Conservation (phyloP, 2,329 filamentous ascomycete genomes). For the Daldinia eschscholtzii region DNA sequence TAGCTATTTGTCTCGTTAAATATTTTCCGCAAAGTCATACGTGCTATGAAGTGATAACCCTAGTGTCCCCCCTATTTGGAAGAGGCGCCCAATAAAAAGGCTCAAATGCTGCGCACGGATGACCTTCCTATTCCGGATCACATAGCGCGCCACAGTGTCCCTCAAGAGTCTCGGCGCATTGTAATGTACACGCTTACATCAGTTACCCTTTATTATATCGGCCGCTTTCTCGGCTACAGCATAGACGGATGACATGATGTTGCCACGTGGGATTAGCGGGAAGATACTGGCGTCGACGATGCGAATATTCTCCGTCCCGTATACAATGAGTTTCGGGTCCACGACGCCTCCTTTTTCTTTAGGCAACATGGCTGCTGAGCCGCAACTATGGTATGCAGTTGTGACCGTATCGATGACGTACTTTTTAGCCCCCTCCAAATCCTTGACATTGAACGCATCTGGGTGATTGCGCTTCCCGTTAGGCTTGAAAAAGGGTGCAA, state of each 20-base stretch:
- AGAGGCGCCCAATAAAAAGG: too few relatives aligned
- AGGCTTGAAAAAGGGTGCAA: conserved; percentile 24
- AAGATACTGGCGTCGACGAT: background rate
- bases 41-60: background rate
- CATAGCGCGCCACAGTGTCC: too few relatives aligned
- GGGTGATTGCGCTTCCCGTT: conserved; percentile 6
- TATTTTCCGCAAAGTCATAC: background rate
- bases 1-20: background rate
- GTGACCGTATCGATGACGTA: background rate
- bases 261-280: background rate
- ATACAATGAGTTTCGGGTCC: conserved; percentile 51
- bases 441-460: conserved; percentile 36
- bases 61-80: too few relatives aligned
- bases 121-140: too few relatives aligned
- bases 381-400: conserved; percentile 43
- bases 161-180: too few relatives aligned
- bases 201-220: background rate
- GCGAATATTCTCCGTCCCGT: conserved; percentile 37
- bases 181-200: background rate
- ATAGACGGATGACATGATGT: background rate
- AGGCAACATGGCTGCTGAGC: conserved; percentile 51
- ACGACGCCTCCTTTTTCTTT: conserved; percentile 53
- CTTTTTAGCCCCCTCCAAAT: conserved; percentile 39
- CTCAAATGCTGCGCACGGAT: too few relatives aligned
- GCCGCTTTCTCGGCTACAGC: background rate